Percentiles rank a stretch among this genome's conserved stretches.
Conservation (phyloP, 129 eudicot species). For the carrot (Daucus carota) region DNA sequence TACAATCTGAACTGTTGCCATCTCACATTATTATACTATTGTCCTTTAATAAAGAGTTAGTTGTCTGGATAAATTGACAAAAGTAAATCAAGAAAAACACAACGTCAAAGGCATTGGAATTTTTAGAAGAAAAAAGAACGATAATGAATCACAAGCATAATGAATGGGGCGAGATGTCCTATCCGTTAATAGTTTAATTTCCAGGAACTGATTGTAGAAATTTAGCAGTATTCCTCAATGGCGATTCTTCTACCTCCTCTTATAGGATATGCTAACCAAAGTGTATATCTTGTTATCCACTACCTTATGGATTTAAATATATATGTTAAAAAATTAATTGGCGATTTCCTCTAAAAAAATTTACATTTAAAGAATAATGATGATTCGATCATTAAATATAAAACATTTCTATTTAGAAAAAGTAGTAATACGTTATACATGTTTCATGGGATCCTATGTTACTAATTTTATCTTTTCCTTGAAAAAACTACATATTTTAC, state of each 20-base stretch:
- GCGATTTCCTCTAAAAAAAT: too few relatives aligned
- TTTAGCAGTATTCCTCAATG: background rate
- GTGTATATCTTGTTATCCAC: background rate
- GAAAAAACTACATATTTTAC: too few relatives aligned
- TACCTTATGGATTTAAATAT: background rate
- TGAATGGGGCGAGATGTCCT: background rate
- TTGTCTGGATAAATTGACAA: background rate
- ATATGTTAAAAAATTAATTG: too few relatives aligned
- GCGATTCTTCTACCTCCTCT: background rate
- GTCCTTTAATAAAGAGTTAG: background rate
- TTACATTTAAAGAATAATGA: too few relatives aligned
- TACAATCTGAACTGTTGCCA: too few relatives aligned
- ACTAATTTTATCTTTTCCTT: too few relatives aligned
- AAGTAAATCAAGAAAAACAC: background rate
- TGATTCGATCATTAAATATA: too few relatives aligned
- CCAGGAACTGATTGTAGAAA: background rate
- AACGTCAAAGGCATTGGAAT: background rate
- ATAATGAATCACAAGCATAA: background rate
- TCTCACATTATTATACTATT: background rate
- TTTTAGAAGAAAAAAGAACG: background rate
- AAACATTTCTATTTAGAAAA: too few relatives aligned
- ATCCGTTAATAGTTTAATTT: background rate
- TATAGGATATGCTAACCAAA: background rate
- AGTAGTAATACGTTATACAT: too few relatives aligned
- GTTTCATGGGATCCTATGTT: too few relatives aligned